A percentile compares a stretch with the other conserved stretches of the same genome.
Conservation (phyloP, 129 eudicot species). For the Tagetes erecta region DNA sequence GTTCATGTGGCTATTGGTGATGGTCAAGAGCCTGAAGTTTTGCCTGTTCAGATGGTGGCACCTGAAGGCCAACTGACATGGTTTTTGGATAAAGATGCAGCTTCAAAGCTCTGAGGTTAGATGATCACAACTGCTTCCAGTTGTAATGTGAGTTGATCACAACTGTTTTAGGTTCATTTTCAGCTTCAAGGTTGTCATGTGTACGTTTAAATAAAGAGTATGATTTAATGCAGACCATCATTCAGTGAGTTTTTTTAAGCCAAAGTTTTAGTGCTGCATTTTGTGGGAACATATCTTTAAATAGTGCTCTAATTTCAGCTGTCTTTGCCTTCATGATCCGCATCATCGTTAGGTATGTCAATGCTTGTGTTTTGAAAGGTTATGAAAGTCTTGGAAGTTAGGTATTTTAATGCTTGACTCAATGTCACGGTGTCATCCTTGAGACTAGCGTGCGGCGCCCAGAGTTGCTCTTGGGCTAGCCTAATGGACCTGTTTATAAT, state of each 20-base stretch:
- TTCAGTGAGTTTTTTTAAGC: no score
- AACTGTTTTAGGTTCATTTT: constrained; percentile 12
- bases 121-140: not conserved
- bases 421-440: no score
- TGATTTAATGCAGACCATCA: not conserved
- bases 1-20: constrained; percentile 59
- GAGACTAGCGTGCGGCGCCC: no score
- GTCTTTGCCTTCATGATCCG: not conserved
- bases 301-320: no score
- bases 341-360: not conserved
- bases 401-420: no score
- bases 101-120: constrained; percentile 51
- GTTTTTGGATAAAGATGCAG: constrained; percentile 85
- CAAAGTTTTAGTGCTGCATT: no score
- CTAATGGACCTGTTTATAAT: no score
- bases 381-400: no score
- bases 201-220: constrained; percentile 7
- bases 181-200: constrained; percentile 16
- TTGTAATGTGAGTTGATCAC: not conserved
- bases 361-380: not conserved
- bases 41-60: constrained; percentile 72
- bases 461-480: no score
- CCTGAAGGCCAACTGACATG: constrained; percentile 72
- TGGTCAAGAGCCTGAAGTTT: constrained; percentile 37
- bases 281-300: no score